phyloP scores from a whole-genome alignment of 352 stramenopile species.

The Pythium biforme region DNA sequence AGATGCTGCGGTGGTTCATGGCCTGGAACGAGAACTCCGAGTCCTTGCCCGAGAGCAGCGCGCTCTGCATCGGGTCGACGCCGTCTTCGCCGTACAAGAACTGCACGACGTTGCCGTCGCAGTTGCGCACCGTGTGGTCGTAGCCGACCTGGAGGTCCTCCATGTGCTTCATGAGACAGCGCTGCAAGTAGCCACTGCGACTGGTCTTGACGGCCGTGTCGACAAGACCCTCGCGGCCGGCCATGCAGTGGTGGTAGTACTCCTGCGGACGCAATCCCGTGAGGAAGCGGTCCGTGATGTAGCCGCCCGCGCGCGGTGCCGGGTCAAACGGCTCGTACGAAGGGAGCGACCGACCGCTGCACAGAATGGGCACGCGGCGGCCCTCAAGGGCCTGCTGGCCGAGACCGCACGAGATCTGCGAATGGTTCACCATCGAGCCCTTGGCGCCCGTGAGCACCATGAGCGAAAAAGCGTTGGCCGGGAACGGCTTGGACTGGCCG shows the following conservation, averaged over 20 bases:
- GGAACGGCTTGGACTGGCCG: slow-evolving; percentile 97
- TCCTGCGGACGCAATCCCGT: slow-evolving; percentile 96
- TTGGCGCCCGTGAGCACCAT: slow-evolving; percentile 99
- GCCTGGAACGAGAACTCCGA: slow-evolving; percentile 94
- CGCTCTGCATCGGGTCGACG: slow-evolving; percentile 95
- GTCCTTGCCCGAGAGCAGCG: slow-evolving; percentile 94
- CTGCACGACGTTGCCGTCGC: slow-evolving; percentile 97
- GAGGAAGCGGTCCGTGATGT: slow-evolving; percentile 99
- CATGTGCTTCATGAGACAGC: slow-evolving; percentile 99
- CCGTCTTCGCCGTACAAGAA: slow-evolving; percentile 99
- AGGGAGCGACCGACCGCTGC: slow-evolving; percentile 96
- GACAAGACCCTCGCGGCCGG: slow-evolving; percentile 97
- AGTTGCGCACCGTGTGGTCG: slow-evolving; percentile 98
- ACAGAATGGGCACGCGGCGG: slow-evolving; percentile 97
- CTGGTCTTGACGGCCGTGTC: slow-evolving; percentile 99
- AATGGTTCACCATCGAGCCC: slow-evolving; percentile 99
- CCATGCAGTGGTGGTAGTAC: slow-evolving; percentile 99
- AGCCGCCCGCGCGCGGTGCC: slow-evolving; percentile 96
- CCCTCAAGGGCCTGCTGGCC: slow-evolving; percentile 99
- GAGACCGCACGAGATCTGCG: slow-evolving; percentile 97
- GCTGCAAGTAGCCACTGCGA: slow-evolving; percentile 98
- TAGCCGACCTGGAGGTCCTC: slow-evolving; percentile 98
- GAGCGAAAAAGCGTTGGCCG: slow-evolving; percentile 98
- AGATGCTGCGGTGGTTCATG: slow-evolving; percentile 95
- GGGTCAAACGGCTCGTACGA: slow-evolving; percentile 98